These are phyloP conservation scores for Hordeum pubiflorum DNA, from an alignment of 202 grass and related monocot species.

Conservation along the genomic window DNA sequence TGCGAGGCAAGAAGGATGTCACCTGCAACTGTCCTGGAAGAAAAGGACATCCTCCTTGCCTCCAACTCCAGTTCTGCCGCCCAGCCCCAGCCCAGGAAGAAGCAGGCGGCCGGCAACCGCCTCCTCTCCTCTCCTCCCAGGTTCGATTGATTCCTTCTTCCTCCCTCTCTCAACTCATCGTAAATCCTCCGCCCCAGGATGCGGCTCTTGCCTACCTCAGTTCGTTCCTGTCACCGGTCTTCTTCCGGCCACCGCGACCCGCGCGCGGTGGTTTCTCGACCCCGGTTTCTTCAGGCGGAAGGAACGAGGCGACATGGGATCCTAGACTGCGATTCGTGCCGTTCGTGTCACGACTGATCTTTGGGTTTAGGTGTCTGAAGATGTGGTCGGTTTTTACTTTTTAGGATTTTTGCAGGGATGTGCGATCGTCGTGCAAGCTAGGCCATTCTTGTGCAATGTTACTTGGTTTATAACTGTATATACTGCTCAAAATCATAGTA, in stretches of 20 bases:
- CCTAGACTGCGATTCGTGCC: background rate
- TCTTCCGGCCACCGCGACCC: background rate
- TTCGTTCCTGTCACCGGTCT: background rate
- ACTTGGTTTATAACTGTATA: background rate
- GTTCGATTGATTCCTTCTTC: constrained; percentile 4
- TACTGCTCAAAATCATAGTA: background rate
- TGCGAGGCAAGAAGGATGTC: background rate
- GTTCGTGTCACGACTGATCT: background rate
- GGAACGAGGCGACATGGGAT: background rate
- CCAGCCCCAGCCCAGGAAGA: background rate
- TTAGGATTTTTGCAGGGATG: background rate
- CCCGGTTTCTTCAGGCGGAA: background rate
- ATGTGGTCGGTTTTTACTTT: background rate
- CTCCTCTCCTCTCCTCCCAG: background rate
- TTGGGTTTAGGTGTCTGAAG: background rate
- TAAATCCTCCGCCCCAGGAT: background rate
- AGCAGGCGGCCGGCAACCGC: background rate
- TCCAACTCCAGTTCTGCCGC: background rate
- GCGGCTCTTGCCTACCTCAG: background rate
- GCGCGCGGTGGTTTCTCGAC: background rate
- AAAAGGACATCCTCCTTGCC: background rate
- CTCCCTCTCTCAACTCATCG: background rate
- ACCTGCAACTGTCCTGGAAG: background rate
- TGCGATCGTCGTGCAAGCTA: background rate
- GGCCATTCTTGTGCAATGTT: background rate